These are phyloP conservation scores for Salix viminalis DNA, from an alignment of 345 rosid species.

Conservation along the genomic window DNA sequence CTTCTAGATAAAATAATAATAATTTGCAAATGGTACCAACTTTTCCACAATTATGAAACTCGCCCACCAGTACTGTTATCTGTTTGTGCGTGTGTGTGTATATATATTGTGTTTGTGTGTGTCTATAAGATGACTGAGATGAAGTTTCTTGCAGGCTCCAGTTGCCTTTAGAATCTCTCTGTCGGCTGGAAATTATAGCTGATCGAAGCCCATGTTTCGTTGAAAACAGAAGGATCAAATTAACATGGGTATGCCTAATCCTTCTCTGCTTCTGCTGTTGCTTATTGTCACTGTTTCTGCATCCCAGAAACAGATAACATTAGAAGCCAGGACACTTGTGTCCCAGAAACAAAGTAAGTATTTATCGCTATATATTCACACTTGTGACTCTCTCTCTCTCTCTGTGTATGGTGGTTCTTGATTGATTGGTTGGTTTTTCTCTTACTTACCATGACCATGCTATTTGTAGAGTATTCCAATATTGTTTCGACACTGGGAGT, in stretches of 20 bases:
- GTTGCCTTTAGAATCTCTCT: background rate
- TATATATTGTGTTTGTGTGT: background rate
- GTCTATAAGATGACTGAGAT: background rate
- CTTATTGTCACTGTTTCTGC: slow-evolving; percentile 15
- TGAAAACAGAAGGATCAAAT: background rate
- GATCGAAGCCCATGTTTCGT: background rate
- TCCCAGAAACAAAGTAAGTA: slow-evolving; percentile 22
- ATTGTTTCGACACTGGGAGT: slow-evolving; percentile 47
- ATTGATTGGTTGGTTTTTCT: background rate
- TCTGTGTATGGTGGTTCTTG: background rate
- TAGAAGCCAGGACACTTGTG: slow-evolving; percentile 36
- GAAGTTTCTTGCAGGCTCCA: background rate
- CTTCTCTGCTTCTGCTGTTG: slow-evolving; percentile 22
- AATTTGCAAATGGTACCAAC: background rate
- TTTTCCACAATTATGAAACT: background rate
- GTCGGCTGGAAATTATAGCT: background rate
- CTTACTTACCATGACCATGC: background rate
- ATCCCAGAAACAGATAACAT: slow-evolving; percentile 4
- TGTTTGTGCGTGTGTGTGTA: background rate
- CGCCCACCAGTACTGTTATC: background rate
- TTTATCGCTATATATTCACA: too few species aligned
- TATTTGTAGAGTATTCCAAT: slow-evolving; percentile 31
- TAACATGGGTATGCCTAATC: slow-evolving; percentile 21
- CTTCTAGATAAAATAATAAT: slow-evolving; percentile 11
- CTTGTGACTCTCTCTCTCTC: background rate